phyloP scores from a whole-genome alignment of 495 filamentous ascomycete genomes.

The Beverwykella pulmonaria region DNA sequence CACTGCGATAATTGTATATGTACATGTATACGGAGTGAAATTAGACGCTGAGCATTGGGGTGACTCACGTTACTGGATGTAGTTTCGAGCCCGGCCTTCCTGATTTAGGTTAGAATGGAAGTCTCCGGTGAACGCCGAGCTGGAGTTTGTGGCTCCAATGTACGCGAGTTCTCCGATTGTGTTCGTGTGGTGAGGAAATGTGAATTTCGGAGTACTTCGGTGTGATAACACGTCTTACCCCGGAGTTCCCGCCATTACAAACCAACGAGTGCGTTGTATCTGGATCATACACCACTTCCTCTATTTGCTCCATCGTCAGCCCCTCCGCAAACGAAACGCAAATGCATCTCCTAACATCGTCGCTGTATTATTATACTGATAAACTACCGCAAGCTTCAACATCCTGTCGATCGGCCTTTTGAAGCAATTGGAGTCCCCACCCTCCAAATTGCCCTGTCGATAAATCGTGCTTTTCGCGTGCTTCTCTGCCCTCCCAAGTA shows the following conservation, averaged over 20 bases:
- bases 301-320: conserved; percentile 7
- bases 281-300: conserved; percentile 26
- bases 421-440: conserved; percentile 67
- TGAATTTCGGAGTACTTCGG: no score
- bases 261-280: conserved; percentile 29
- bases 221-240: no score
- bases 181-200: no score
- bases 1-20: no score
- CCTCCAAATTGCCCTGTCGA: conserved; percentile 50
- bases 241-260: conserved; percentile 20
- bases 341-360: conserved; percentile 45
- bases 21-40: no score
- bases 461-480: conserved; percentile 64
- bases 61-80: background rate
- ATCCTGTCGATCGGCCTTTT: conserved; percentile 55
- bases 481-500: conserved; percentile 55
- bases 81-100: background rate
- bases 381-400: conserved; percentile 64
- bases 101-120: background rate
- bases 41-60: no score
- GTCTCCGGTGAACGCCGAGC: background rate
- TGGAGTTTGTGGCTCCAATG: background rate
- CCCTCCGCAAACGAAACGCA: conserved; percentile 10
- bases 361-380: conserved; percentile 50
- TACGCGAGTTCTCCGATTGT: no score